These are phyloP conservation scores for Leptodermis oblonga DNA, from an alignment of 257 asterid genomes.

Conservation along the genomic window DNA sequence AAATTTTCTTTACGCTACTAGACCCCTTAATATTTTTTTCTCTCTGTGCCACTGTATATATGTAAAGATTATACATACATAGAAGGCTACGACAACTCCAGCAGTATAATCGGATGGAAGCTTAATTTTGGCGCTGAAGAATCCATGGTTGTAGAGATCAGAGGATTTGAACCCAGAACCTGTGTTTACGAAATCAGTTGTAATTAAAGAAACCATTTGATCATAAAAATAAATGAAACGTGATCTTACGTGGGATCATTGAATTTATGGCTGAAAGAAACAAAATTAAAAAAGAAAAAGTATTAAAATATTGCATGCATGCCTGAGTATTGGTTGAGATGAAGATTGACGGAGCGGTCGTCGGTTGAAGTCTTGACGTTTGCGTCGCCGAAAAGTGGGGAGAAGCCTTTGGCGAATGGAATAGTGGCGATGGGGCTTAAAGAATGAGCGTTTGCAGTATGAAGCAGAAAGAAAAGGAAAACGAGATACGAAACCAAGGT, in stretches of 20 bases:
- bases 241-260: not conserved
- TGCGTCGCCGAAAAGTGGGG: slow-evolving; percentile 61
- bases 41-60: too few species aligned
- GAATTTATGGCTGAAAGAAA: too few species aligned
- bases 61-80: slow-evolving; percentile 63
- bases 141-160: slow-evolving; percentile 73
- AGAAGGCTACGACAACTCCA: slow-evolving; percentile 88
- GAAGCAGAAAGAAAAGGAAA: slow-evolving; percentile 25
- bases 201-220: not conserved
- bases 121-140: slow-evolving; percentile 86
- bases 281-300: not conserved
- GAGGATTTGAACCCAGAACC: slow-evolving; percentile 93
- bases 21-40: too few species aligned
- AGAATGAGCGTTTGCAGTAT: slow-evolving; percentile 17
- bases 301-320: slow-evolving; percentile 2
- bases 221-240: not conserved
- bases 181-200: slow-evolving; percentile 18
- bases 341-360: slow-evolving; percentile 56
- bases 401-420: slow-evolving; percentile 54
- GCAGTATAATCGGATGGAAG: slow-evolving; percentile 89
- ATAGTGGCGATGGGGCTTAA: slow-evolving; percentile 39
- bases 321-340: slow-evolving; percentile 82
- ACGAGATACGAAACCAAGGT: not conserved
- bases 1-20: too few species aligned
- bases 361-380: slow-evolving; percentile 49